Conservation (phyloP, 2,329 filamentous ascomycete genomes). For the Beauveria sp. region DNA sequence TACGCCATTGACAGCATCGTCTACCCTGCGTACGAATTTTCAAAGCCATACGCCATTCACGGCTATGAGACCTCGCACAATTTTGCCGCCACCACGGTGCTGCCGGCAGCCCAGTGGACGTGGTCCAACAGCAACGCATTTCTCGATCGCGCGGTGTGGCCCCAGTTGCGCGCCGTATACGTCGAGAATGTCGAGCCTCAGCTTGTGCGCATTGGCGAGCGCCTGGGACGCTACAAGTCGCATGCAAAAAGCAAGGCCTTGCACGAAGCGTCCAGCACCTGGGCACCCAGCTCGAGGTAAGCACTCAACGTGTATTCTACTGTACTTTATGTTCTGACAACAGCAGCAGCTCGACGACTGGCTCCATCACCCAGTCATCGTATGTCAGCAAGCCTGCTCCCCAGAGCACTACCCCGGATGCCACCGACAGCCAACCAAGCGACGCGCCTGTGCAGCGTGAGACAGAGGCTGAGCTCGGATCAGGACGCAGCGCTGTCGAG, state of each 20-base stretch:
- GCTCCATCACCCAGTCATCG: conserved; percentile 18
- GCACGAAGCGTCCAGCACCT: not conserved
- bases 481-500: conserved; percentile 26
- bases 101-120: conserved; percentile 65
- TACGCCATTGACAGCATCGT: conserved; percentile 67
- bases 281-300: conserved; percentile 8
- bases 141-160: conserved; percentile 71
- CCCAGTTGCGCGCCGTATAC: conserved; percentile 72
- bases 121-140: conserved; percentile 65
- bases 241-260: conserved; percentile 24
- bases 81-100: conserved; percentile 59
- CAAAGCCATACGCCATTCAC: conserved; percentile 64
- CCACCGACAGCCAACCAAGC: conserved; percentile 7
- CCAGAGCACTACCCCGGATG: conserved; percentile 20
- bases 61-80: conserved; percentile 59
- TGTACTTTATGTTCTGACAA: not conserved
- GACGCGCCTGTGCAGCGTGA: conserved; percentile 12
- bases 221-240: conserved; percentile 66
- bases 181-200: conserved; percentile 93
- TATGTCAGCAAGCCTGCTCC: conserved; percentile 27
- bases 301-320: conserved; percentile 8
- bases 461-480: conserved; percentile 12
- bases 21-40: conserved; percentile 66
- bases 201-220: conserved; percentile 82
- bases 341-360: not conserved